Evolutionary conservation across 805 yeast genomes (phyloP).

Genomic region (Clavispora fructus): DNA sequence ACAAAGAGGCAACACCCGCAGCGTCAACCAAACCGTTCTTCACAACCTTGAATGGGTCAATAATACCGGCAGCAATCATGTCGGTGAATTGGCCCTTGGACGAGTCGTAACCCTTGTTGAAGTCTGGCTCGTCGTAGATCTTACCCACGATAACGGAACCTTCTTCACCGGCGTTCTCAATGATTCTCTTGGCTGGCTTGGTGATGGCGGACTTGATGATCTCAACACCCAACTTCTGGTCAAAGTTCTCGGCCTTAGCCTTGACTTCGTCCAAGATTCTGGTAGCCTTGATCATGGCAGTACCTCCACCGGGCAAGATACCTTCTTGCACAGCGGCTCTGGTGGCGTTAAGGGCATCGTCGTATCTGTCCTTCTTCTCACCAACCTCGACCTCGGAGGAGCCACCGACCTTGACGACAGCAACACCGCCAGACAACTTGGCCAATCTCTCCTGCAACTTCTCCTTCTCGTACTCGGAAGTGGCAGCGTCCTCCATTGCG

Average conservation of each 20-base stretch:
- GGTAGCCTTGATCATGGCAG: conserved; percentile 92
- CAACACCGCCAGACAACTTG: conserved; percentile 96
- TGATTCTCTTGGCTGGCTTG: conserved; percentile 92
- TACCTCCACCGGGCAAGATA: conserved; percentile 99
- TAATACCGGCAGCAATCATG: conserved; percentile 95
- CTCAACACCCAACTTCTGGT: conserved; percentile 93
- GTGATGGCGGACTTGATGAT: conserved; percentile 89
- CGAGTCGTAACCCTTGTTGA: conserved; percentile 88
- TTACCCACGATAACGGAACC: conserved; percentile 96
- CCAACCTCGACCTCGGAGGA: conserved; percentile 96
- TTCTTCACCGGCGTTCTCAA: conserved; percentile 96
- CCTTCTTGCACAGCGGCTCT: conserved; percentile 99
- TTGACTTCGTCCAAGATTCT: conserved; percentile 63
- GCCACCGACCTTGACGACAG: conserved; percentile 97
- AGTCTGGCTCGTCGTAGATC: conserved; percentile 61
- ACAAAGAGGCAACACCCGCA: conserved; percentile 92
- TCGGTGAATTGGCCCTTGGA: conserved; percentile 91
- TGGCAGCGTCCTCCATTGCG: conserved; percentile 65
- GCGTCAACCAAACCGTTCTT: conserved; percentile 95
- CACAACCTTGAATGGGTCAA: conserved; percentile 97
- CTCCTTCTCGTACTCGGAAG: conserved; percentile 90
- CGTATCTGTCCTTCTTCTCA: conserved; percentile 98
- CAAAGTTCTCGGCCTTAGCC: conserved; percentile 72
- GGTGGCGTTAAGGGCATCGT: conserved; percentile 96
- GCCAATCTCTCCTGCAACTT: conserved; percentile 97